Evolutionary conservation across 192 early-diverging fungal species (phyloP).

Genomic region (Coemansia sp.): DNA sequence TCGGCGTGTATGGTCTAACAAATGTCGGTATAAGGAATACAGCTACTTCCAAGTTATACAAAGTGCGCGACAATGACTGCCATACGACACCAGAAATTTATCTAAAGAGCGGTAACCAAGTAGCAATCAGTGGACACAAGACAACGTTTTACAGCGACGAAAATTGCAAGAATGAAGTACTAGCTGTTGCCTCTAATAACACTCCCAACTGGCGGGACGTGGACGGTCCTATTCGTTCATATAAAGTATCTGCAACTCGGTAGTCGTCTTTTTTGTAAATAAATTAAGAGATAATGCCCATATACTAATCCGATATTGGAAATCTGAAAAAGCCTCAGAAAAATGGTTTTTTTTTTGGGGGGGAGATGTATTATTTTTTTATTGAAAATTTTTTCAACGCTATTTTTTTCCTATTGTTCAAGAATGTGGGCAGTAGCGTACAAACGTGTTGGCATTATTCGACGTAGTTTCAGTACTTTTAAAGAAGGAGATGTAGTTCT

Average conservation of each 20-base stretch:
- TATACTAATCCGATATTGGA: background rate
- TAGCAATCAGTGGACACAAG: background rate
- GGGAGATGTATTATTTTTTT: background rate
- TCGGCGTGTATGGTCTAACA: background rate
- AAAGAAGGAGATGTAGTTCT: constrained; percentile 44
- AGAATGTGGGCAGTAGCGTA: background rate
- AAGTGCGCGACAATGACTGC: background rate
- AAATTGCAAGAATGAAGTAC: background rate
- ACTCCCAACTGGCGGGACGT: background rate
- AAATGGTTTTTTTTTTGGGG: background rate
- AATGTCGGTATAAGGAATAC: background rate
- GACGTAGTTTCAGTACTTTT: constrained; percentile 8
- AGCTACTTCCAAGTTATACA: background rate
- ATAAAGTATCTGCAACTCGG: background rate
- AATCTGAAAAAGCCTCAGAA: background rate
- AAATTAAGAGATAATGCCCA: background rate
- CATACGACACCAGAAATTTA: background rate
- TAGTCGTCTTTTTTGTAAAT: background rate
- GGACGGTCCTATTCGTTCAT: background rate
- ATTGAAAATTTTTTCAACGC: background rate
- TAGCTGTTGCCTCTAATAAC: background rate
- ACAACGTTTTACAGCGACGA: background rate
- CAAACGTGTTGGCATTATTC: background rate
- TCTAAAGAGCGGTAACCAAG: background rate
- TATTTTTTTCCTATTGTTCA: background rate